Conservation (phyloP, 2,329 filamentous ascomycete genomes). For the Cladophialophora immunda region DNA sequence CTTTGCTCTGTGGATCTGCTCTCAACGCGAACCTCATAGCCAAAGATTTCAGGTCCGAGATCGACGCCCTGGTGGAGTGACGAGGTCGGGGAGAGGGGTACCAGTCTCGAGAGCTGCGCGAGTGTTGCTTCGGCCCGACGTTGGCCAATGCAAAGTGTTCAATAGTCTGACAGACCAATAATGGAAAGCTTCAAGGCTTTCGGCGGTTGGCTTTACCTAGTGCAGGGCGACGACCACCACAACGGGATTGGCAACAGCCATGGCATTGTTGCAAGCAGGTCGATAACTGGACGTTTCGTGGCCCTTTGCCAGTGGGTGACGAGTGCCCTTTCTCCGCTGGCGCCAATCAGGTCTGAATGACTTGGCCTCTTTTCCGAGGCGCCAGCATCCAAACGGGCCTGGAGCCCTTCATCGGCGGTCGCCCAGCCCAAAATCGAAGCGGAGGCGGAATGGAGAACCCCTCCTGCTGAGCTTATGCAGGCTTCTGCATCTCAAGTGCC, state of each 20-base stretch:
- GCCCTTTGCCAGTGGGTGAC: conserved; percentile 8
- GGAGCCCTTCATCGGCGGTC: conserved; percentile 9
- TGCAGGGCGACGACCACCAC: conserved; percentile 11
- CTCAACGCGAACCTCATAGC: neutral
- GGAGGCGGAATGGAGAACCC: conserved; percentile 14
- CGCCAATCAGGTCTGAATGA: conserved; percentile 10
- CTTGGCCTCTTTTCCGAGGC: conserved; percentile 11
- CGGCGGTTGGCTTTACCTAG: neutral
- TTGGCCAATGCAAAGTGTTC: conserved; percentile 12
- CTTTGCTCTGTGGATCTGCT: conserved; percentile 5
- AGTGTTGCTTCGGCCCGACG: conserved; percentile 22
- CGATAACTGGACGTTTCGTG: conserved; percentile 15
- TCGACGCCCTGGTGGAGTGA: conserved; percentile 6
- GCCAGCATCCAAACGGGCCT: conserved; percentile 14
- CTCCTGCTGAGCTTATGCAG: conserved; percentile 18
- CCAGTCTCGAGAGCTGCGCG: conserved; percentile 11
- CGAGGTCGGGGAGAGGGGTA: conserved; percentile 5
- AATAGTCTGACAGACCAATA: neutral
- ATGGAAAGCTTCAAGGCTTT: conserved; percentile 1
- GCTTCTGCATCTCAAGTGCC: conserved; percentile 12
- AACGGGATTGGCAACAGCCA: neutral
- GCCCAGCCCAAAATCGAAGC: conserved; percentile 20
- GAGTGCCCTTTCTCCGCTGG: neutral
- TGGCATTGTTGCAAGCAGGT: neutral
- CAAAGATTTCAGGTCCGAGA: conserved; percentile 6